Evolutionary conservation across 2,329 filamentous ascomycete genomes (phyloP).

Genomic region (Blastomyces gilchristii): DNA sequence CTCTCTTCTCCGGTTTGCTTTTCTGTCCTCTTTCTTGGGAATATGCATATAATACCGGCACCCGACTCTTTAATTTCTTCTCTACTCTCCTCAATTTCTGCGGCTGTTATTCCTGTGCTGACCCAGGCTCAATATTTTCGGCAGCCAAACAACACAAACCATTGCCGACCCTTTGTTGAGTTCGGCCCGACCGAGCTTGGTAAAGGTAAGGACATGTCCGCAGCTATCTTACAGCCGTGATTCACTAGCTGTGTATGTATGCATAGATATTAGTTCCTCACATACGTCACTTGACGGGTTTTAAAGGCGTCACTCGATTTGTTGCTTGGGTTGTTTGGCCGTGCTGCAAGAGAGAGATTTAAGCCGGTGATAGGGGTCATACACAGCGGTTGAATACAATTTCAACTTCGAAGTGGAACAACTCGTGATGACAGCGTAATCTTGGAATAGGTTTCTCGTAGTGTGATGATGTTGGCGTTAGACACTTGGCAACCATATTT

Average conservation of each 20-base stretch:
- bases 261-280: too few relatives aligned
- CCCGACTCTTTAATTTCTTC: not conserved
- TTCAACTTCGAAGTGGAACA: too few relatives aligned
- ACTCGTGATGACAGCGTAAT: not conserved
- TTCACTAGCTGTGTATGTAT: too few relatives aligned
- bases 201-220: too few relatives aligned
- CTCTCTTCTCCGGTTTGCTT: not conserved
- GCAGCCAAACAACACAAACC: not conserved
- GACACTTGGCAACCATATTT: too few relatives aligned
- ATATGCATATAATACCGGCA: not conserved
- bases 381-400: not conserved
- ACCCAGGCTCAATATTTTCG: too few relatives aligned
- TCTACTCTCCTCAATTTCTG: not conserved
- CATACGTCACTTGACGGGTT: too few relatives aligned
- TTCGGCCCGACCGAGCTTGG: too few relatives aligned
- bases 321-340: too few relatives aligned
- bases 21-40: not conserved
- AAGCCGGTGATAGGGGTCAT: not conserved
- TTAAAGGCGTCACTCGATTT: too few relatives aligned
- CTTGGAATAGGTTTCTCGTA: not conserved
- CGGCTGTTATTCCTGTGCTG: not conserved
- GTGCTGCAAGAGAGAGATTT: not conserved
- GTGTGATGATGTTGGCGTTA: too few relatives aligned
- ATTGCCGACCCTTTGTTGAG: not conserved
- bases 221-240: too few relatives aligned